Conservation (phyloP, 225 moss, liverwort and hornwort genomes). For the Pseudoscleropodium purum region DNA sequence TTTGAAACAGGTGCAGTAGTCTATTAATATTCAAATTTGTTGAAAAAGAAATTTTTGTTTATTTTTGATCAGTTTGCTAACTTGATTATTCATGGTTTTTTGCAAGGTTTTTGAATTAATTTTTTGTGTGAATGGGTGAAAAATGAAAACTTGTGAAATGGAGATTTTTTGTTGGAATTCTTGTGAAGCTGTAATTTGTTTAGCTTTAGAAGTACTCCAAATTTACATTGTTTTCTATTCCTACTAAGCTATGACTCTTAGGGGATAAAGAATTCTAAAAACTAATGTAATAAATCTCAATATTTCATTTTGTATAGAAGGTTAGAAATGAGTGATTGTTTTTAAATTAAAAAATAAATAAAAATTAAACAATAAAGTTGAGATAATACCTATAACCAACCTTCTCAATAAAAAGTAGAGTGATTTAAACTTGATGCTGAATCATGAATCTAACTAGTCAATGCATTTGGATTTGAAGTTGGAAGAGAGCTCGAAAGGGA, state of each 20-base stretch:
- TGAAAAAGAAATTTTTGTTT: neutral
- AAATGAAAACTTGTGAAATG: neutral
- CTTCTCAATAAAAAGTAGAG: neutral
- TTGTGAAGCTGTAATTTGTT: accelerated
- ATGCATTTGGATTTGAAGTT: neutral
- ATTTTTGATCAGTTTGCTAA: neutral
- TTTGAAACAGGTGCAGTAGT: neutral
- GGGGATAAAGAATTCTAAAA: neutral
- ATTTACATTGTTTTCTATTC: neutral
- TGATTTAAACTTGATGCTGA: accelerated
- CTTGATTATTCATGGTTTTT: accelerated
- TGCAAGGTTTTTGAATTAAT: neutral
- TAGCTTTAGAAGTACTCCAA: accelerated
- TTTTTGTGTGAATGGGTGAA: accelerated
- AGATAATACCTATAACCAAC: neutral
- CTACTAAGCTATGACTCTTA: neutral
- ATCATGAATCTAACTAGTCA: neutral
- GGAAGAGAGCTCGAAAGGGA: neutral
- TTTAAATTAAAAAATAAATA: too few species aligned
- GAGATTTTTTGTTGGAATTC: neutral
- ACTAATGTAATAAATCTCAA: accelerated
- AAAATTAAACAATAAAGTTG: neutral
- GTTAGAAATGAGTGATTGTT: neutral
- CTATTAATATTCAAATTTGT: neutral
- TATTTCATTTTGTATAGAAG: accelerated